Percentiles rank a stretch among this genome's conserved stretches.
These are phyloP conservation scores for Saccharomycopsis schoenii DNA, from an alignment of 805 yeast genomes.

Conservation along the genomic window DNA sequence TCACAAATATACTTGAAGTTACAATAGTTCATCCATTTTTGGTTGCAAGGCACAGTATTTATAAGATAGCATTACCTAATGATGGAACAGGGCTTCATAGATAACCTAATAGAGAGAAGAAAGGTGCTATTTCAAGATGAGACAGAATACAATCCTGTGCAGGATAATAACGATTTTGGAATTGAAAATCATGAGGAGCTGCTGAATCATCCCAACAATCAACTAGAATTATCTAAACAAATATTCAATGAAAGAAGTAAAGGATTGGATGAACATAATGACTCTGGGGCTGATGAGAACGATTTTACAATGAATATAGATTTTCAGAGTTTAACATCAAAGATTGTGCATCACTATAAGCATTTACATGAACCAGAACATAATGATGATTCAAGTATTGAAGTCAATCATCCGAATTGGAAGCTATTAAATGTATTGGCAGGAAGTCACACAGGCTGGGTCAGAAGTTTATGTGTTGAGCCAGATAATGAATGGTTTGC, in stretches of 20 bases:
- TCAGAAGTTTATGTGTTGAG: constrained; percentile 70
- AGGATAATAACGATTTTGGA: background rate
- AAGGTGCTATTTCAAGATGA: background rate
- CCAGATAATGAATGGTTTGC: constrained; percentile 88
- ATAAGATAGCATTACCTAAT: too few relatives aligned
- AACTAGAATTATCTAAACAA: background rate
- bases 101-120: background rate
- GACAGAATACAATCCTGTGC: background rate
- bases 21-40: too few relatives aligned
- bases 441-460: constrained; percentile 86
- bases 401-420: constrained; percentile 50
- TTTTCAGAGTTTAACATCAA: background rate
- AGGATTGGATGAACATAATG: background rate
- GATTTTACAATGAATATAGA: background rate
- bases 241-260: background rate
- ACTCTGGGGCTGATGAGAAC: background rate
- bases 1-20: too few relatives aligned
- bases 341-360: background rate
- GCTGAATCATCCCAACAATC: background rate
- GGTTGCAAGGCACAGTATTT: too few relatives aligned
- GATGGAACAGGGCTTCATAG: background rate
- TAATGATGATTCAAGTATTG: background rate
- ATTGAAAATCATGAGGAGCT: background rate
- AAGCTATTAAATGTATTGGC: constrained; percentile 60
- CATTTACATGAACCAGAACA: background rate